Evolutionary conservation across 2,329 filamentous ascomycete genomes (phyloP).

Genomic region (Arachnopeziza araneosa): DNA sequence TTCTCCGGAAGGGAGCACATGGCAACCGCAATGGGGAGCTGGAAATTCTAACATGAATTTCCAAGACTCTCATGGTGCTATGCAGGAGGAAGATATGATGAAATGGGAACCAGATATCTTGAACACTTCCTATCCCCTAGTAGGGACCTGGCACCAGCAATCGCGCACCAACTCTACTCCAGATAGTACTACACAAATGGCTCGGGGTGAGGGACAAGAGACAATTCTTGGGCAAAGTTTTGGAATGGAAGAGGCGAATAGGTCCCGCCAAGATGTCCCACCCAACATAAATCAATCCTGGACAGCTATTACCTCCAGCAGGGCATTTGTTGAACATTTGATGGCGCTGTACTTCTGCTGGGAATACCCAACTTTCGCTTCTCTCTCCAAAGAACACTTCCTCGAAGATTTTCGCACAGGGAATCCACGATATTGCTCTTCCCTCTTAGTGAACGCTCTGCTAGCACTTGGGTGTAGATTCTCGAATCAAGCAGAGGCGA

Average conservation of each 20-base stretch:
- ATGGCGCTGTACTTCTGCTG: conserved; percentile 68
- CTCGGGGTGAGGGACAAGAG: conserved; percentile 44
- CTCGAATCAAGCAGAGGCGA: conserved; percentile 60
- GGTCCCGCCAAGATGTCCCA: conserved; percentile 52
- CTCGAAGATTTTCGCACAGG: conserved; percentile 22
- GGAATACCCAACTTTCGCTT: conserved; percentile 70
- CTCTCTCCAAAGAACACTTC: conserved; percentile 49
- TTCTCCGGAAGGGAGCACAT: conserved; percentile 2
- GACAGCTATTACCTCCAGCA: conserved; percentile 56
- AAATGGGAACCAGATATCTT: conserved; percentile 27
- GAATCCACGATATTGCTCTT: conserved; percentile 30
- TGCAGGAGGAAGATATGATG: conserved; percentile 23
- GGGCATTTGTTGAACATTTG: conserved; percentile 55
- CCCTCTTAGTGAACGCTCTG: conserved; percentile 34
- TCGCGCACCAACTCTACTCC: conserved; percentile 5
- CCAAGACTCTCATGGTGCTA: not conserved
- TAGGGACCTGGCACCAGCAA: conserved; percentile 32
- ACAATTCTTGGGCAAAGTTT: conserved; percentile 53
- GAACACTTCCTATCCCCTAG: conserved; percentile 42
- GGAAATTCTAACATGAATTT: not conserved
- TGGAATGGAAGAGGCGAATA: conserved; percentile 52
- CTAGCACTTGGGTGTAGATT: conserved; percentile 59
- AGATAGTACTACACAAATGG: conserved; percentile 14
- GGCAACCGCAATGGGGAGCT: conserved; percentile 9
- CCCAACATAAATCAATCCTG: conserved; percentile 62